phyloP scores from a whole-genome alignment of 1,284 basidiomycete species.

The Athelia sp. region DNA sequence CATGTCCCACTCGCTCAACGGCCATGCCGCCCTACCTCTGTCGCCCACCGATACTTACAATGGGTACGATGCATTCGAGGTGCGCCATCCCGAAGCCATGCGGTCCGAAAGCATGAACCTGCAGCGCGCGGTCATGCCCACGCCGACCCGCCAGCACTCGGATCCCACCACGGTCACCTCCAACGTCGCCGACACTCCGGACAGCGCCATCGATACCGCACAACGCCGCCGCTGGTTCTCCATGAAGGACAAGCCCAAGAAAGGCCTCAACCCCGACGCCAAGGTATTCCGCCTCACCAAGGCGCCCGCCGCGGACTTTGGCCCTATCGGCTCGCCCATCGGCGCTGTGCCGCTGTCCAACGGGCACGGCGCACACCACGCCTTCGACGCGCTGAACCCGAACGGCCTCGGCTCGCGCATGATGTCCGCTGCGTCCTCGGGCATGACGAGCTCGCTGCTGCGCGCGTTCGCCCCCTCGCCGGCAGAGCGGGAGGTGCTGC shows the following conservation, averaged over 20 bases:
- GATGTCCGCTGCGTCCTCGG: too few species aligned
- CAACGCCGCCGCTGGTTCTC: constrained; percentile 50
- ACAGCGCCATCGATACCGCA: constrained; percentile 4
- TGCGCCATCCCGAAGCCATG: constrained; percentile 24
- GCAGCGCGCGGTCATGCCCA: constrained; percentile 27
- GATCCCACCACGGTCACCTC: constrained; percentile 32
- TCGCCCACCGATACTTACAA: constrained; percentile 24
- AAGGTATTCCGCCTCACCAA: constrained; percentile 65
- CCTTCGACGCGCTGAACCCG: constrained; percentile 54
- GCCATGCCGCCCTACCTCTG: constrained; percentile 17
- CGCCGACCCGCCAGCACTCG: constrained; percentile 29
- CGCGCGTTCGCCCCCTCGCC: constrained; percentile 80
- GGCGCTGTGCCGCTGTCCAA: constrained; percentile 12
- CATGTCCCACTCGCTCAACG: constrained; percentile 11
- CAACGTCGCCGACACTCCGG: constrained; percentile 6
- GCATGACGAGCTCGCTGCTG: constrained; percentile 42
- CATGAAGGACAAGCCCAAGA: constrained; percentile 43
- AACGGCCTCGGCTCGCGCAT: constrained; percentile 40
- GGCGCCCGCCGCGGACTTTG: constrained; percentile 22
- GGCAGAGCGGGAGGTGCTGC: constrained; percentile 74
- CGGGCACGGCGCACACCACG: constrained; percentile 4
- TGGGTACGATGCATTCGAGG: constrained; percentile 38
- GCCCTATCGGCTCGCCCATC: constrained; percentile 10
- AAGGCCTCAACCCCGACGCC: constrained; percentile 78
- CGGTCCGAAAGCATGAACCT: constrained; percentile 19